Conservation (phyloP, 2,329 filamentous ascomycete genomes). For the Aspergillus transmontanensis region DNA sequence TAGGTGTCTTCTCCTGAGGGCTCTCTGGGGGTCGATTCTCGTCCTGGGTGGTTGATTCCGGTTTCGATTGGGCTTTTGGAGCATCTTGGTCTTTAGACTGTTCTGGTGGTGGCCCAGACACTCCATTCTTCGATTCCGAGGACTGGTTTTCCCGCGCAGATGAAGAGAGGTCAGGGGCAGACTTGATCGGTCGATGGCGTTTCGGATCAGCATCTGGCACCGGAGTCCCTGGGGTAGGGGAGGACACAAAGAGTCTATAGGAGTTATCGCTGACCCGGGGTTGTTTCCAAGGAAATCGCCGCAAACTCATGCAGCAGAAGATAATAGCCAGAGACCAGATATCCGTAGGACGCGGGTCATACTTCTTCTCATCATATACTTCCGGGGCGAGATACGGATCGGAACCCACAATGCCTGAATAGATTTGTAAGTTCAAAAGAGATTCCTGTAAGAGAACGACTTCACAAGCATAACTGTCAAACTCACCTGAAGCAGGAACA, state of each 20-base stretch:
- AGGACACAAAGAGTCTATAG: slow-evolving; percentile 86
- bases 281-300: slow-evolving; percentile 96
- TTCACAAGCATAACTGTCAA: neutral
- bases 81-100: slow-evolving; percentile 18
- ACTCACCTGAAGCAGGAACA: slow-evolving; percentile 76
- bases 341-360: slow-evolving; percentile 90
- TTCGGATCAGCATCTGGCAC: slow-evolving; percentile 44
- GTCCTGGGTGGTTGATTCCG: slow-evolving; percentile 26
- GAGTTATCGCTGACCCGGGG: slow-evolving; percentile 90
- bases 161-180: slow-evolving; percentile 37
- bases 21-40: slow-evolving; percentile 27
- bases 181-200: slow-evolving; percentile 37
- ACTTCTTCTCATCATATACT: slow-evolving; percentile 90
- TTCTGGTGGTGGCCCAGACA: slow-evolving; percentile 15
- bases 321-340: slow-evolving; percentile 99
- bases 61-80: slow-evolving; percentile 24
- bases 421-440: slow-evolving; percentile 14
- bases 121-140: slow-evolving; percentile 17
- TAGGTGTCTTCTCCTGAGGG: slow-evolving; percentile 31
- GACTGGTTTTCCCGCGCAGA: slow-evolving; percentile 29
- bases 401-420: slow-evolving; percentile 73
- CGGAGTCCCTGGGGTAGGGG: slow-evolving; percentile 71
- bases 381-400: slow-evolving; percentile 97
- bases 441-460: neutral
- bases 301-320: slow-evolving; percentile 96